These are phyloP conservation scores for Globisporangium abappressorium DNA, from an alignment of 352 stramenopile species.

Conservation along the genomic window DNA sequence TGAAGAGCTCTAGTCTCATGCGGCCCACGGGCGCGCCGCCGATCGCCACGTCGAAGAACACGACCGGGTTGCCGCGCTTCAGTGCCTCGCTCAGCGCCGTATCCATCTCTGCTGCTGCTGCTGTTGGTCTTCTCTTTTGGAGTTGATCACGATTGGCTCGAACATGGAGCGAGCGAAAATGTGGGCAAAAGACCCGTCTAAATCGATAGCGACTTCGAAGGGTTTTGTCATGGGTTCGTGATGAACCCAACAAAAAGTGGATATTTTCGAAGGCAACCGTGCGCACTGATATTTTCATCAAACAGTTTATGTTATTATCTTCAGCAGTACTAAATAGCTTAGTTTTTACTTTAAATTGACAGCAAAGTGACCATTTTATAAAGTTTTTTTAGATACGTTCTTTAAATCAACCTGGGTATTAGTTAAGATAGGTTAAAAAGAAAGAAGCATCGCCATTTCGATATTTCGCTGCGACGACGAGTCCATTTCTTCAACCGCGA, in stretches of 20 bases:
- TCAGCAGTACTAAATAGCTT: background rate
- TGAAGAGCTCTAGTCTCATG: conserved; percentile 96
- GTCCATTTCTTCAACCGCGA: conserved; percentile 3
- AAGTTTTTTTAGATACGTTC: background rate
- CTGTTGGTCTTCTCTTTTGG: conserved; percentile 1
- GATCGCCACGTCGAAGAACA: conserved; percentile 95
- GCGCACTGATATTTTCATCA: background rate
- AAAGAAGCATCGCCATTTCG: background rate
- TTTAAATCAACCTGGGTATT: background rate
- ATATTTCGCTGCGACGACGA: background rate
- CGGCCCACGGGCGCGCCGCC: conserved; percentile 83
- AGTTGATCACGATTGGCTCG: background rate
- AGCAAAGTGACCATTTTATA: background rate
- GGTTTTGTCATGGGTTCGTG: background rate
- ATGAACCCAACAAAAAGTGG: conserved; percentile 2
- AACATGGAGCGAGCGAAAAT: background rate
- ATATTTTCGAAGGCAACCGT: background rate
- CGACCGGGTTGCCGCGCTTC: conserved; percentile 91
- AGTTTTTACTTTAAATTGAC: background rate
- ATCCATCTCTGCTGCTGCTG: conserved; percentile 55
- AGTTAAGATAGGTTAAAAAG: background rate
- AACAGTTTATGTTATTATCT: background rate
- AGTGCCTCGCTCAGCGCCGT: conserved; percentile 89
- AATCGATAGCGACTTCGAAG: background rate
- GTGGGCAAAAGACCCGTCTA: background rate